Evolutionary conservation across 2,329 filamentous ascomycete genomes (phyloP), one percentile per base, ranked within the genome.

Genomic region (Neonectria hederae): DNA sequence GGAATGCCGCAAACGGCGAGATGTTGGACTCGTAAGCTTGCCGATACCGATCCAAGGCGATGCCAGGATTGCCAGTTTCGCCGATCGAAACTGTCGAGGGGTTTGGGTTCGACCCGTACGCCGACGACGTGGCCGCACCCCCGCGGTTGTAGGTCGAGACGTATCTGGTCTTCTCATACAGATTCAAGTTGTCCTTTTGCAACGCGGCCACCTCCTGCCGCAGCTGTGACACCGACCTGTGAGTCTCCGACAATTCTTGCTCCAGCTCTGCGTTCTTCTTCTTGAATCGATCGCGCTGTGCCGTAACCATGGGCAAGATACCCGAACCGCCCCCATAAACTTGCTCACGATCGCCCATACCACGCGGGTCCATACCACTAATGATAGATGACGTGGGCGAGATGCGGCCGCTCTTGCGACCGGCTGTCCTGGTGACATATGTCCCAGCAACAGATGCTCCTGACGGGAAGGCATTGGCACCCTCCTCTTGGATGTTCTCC

Each of bases 341-440:
- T 9, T 90, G 84, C 51, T 93, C 92, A 17, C 84, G 81, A 42
- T 84, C 80, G 9, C 79, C 76, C 52, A 80, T 82, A 45, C 72
- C 68, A 46, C 88, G 86, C 22, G 92, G 90, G 74, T 97, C 92
- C 75, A 97, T 94, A n/a, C 96, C 96, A 65, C 94, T 97, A 73
- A 99, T 98, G 73, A 99, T 98, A 21, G 95, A 98, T 4, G 95
- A 98, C 1, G 96, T 98, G 0, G 96, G 97, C 3, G 96, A 98
- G 17, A 91, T 87, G 54, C 85, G 83, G 43, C 90, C 87, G 30
- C 91, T 88, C 72, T 89, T 88, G 53, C 92, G 87, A 19, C 87
- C 85, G 1, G 85, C 83, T 42, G 83, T 84, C 13, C 84, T 79
- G 2, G 86, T 95, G 55, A 90, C 88, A 77, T 97, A 97, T 3